A percentile compares a stretch with the other conserved stretches of the same genome.
Evolutionary conservation across 164 flowering plant species (phyloP).

Genomic region (Magnolia officinalis): DNA sequence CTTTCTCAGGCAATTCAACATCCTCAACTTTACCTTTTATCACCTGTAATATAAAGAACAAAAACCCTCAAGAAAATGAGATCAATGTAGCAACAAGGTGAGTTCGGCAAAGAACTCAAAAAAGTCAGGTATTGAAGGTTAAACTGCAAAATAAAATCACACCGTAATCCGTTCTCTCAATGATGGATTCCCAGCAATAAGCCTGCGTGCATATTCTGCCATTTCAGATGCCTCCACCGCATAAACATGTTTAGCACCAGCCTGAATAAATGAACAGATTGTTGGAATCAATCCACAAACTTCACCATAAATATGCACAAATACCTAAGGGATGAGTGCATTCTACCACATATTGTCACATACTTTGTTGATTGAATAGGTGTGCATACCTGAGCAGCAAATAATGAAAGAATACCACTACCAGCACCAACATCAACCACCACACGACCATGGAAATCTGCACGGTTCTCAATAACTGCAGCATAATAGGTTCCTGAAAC

Average conservation of each 20-base stretch:
- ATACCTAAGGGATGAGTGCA: constrained; percentile 1
- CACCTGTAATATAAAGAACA: constrained; percentile 44
- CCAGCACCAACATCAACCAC: constrained; percentile 99
- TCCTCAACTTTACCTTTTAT: constrained; percentile 97
- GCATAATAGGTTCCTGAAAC: constrained; percentile 86
- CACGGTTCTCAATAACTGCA: constrained; percentile 90
- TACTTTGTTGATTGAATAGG: neutral
- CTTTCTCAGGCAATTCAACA: constrained; percentile 95
- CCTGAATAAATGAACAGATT: constrained; percentile 33
- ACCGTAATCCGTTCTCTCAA: constrained; percentile 78
- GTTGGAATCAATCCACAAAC: neutral
- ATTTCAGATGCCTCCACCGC: constrained; percentile 99
- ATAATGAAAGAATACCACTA: constrained; percentile 96
- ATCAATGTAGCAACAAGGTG: neutral
- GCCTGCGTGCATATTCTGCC: constrained; percentile 92
- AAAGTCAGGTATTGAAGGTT: neutral
- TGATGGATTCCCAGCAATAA: constrained; percentile 86
- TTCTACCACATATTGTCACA: neutral
- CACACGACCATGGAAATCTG: constrained; percentile 76
- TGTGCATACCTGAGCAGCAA: constrained; percentile 89
- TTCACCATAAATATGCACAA: constrained; percentile 2
- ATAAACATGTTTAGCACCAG: constrained; percentile 99
- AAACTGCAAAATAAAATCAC: constrained; percentile 9
- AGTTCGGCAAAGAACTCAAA: neutral
- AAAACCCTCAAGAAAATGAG: constrained; percentile 7